Evolutionary conservation across 192 early-diverging fungal species (phyloP).

Genomic region (Jimgerdemannia flammicorona): DNA sequence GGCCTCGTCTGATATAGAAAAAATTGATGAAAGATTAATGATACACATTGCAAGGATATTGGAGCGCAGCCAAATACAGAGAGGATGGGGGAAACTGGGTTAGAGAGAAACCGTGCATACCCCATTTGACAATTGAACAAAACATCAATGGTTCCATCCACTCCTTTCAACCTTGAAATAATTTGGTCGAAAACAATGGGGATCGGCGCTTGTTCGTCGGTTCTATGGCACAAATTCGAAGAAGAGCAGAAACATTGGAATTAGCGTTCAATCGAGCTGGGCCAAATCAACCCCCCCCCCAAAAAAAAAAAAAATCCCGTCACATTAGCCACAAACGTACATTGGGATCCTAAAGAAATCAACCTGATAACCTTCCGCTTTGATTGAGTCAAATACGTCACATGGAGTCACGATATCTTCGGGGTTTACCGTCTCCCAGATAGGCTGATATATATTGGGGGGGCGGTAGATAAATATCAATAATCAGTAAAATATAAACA

Average conservation of each 20-base stretch:
- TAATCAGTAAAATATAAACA: too few species aligned
- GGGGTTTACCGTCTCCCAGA: constrained; percentile 54
- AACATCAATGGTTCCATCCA: constrained; percentile 32
- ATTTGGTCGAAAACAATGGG: constrained; percentile 64
- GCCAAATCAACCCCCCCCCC: too few species aligned
- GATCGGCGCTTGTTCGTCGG: constrained; percentile 66
- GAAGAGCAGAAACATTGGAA: too few species aligned
- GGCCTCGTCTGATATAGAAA: constrained; percentile 38
- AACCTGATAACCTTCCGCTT: constrained; percentile 48
- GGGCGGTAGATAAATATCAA: background rate
- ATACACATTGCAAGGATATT: background rate
- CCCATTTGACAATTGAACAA: constrained; percentile 74
- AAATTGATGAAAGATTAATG: too few species aligned
- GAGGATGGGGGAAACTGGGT: too few species aligned
- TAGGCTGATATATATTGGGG: background rate
- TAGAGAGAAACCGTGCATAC: constrained; percentile 15
- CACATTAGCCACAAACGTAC: constrained; percentile 18
- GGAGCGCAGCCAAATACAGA: background rate
- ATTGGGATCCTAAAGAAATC: constrained; percentile 60
- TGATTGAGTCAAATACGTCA: constrained; percentile 52
- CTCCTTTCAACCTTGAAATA: constrained; percentile 38
- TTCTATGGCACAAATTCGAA: constrained; percentile 14
- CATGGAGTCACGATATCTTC: constrained; percentile 54
- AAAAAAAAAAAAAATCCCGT: background rate
- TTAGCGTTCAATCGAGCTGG: too few species aligned